Conservation (phyloP, 441 rosid species). For the Populus tomentosa region DNA sequence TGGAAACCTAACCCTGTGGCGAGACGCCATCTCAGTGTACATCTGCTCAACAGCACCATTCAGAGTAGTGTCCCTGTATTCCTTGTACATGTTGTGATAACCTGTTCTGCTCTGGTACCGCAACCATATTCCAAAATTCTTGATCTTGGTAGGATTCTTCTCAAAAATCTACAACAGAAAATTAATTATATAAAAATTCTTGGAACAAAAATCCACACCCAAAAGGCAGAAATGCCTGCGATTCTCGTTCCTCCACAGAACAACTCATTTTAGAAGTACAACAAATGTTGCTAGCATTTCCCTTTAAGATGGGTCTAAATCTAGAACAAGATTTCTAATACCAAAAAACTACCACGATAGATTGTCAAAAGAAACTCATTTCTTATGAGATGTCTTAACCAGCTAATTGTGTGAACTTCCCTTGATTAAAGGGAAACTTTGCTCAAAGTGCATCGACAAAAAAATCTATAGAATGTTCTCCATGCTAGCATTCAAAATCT, state of each 20-base stretch:
- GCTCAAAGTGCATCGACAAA: too few relatives aligned
- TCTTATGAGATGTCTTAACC: too few relatives aligned
- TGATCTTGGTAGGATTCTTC: conserved; percentile 39
- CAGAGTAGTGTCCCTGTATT: conserved; percentile 37
- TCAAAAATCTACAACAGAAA: conserved; percentile 26
- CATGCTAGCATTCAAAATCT: too few relatives aligned
- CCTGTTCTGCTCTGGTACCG: conserved; percentile 42
- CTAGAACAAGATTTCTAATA: too few relatives aligned
- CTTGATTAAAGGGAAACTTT: too few relatives aligned
- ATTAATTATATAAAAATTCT: neutral
- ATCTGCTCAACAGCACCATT: conserved; percentile 41
- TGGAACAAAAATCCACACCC: neutral
- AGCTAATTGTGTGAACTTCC: too few relatives aligned
- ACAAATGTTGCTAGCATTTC: too few relatives aligned
- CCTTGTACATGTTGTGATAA: conserved; percentile 51
- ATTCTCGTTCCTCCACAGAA: neutral
- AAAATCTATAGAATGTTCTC: too few relatives aligned
- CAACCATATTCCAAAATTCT: conserved; percentile 44
- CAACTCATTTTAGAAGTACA: too few relatives aligned
- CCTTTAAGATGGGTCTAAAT: too few relatives aligned
- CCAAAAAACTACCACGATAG: too few relatives aligned
- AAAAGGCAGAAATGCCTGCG: neutral
- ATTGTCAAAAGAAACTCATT: too few relatives aligned
- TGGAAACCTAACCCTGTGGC: conserved; percentile 44
- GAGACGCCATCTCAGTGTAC: conserved; percentile 50